Evolutionary conservation across 371 early-diverging fungal species (phyloP), one percentile per base, ranked within the genome.

Genomic region (Mortierella sp.): DNA sequence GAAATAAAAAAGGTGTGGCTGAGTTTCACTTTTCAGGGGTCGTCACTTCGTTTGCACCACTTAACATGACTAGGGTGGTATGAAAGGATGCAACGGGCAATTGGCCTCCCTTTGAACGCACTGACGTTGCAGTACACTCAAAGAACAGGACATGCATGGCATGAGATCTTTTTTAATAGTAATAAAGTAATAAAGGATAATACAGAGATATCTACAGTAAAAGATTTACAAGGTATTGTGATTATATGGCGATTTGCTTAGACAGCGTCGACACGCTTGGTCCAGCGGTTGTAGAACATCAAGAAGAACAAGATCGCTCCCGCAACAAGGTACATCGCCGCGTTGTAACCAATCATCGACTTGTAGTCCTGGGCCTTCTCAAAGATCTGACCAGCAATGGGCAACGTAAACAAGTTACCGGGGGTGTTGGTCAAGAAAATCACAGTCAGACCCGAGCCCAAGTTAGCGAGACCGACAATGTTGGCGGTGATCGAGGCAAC

Each of bases 341-440:
- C 82, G 41, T 82, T 85, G 71, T 85, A 82, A 11, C 86, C 82
- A 71, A 81, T 79, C 85, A 81, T 85, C 12, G 71, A 38, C 71
- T 81, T 79, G 73, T 92, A 92, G 16, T 83, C 83, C 0, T 78
- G 79, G 21, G 84, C 63, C 3, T 72, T 79, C 51, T 83, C 90
- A 29, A 90, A 78, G 71, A 92, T 88, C 58, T 83, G 89, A 32
- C 93, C 90, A 48, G 91, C 91, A 83, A 93, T 92, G 21, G 93
- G 93, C 0, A 91, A 79, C 2, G 93, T 93, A 75, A 92, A 88
- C 73, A 93, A 72, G 80, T 92, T 91, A 14, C 94, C 94, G 72
- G 91, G 89, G 75, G 90, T 89, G 87, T 90, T 91, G 46, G 88
- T 90, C 76, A 91, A 84, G 77, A 91, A 94, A 44, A 94, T 77